A percentile compares a stretch with the other conserved stretches of the same genome.
Evolutionary conservation across 2,329 filamentous ascomycete genomes (phyloP).

Genomic region (Beauveria brongniartii): DNA sequence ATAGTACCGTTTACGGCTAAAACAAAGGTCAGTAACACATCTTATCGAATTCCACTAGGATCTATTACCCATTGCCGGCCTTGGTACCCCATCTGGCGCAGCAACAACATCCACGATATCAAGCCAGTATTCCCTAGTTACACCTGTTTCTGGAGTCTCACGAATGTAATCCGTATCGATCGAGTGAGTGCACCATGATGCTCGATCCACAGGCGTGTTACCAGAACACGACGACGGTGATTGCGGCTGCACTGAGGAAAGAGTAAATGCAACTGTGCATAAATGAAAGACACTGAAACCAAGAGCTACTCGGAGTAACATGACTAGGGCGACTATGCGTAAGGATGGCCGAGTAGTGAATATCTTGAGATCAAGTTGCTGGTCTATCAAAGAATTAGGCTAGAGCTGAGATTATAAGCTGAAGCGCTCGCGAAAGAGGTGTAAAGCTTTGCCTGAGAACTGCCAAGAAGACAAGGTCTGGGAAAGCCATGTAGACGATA

Average conservation of each 20-base stretch:
- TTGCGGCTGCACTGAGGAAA: not conserved
- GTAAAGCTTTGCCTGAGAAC: too few species aligned
- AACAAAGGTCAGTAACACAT: not conserved
- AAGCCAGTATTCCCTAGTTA: conserved; percentile 38
- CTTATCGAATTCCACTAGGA: too few species aligned
- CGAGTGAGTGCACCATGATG: not conserved
- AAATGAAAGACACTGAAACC: not conserved
- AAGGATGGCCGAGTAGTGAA: too few species aligned
- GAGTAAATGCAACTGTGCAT: not conserved
- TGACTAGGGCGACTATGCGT: not conserved
- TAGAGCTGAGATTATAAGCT: too few species aligned
- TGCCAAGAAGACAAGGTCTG: too few species aligned
- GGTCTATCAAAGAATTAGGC: too few species aligned
- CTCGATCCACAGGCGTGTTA: not conserved
- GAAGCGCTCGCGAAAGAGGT: too few species aligned
- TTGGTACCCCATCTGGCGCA: conserved; percentile 51
- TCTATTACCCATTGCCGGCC: conserved; percentile 42
- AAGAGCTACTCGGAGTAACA: not conserved
- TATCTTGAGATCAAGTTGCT: too few species aligned
- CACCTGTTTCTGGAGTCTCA: not conserved
- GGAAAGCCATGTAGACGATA: too few species aligned
- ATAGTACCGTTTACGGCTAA: conserved; percentile 45
- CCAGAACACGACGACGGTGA: not conserved
- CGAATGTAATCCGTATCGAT: not conserved
- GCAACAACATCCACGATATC: conserved; percentile 53